Base-by-base conservation (phyloP, 2,329 filamentous ascomycete genomes). In the Pseudocercospora musae region DNA sequence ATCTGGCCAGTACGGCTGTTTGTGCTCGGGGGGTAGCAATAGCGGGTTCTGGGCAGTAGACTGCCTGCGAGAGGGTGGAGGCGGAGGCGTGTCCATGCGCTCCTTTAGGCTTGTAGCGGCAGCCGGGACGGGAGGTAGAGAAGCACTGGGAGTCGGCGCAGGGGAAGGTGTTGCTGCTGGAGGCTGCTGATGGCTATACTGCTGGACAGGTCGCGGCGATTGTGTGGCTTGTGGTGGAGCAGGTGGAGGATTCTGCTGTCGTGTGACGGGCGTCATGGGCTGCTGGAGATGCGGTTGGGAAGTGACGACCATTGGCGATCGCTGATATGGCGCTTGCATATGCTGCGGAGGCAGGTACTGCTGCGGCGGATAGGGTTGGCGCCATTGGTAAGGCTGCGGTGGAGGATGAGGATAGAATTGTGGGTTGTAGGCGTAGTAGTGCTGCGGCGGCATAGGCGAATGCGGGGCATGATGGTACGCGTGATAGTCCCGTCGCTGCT, bases 241-340 rank as follows among this genome's bases (percentile, higher is more conserved):
- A 72, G 60, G 75, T 46, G 76, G 75, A 58, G 76, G 73, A 10
- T 70, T 72, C 59, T 75, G 70, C 62, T 75, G 67, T 62, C 75
- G 77, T 65, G 75, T 78, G 66, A 77, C 73, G 13, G 75, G 76
- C 25, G 75, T 72, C 72, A 85, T 82, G 77, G 82, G 82, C 79
- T 74, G 75, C 67, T 72, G 73, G 59, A 23, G 21, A 70, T 78
- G 77, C 46, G 75, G 77, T 60, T 80, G 77, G 31, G 78, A 80
- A 49, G 78, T 79, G 18, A 81, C 79, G 23, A 81, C 77, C 53
- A 80, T 74, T 9, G 79, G 79, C 57, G 78, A 79, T 63, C 71
- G 70, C 58, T 71, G 71, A 64, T 76, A 76, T 61, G 70, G 75
- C 52, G 68, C 71, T 27, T 74, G 76, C 44, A 73, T 76, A 20